These are phyloP conservation scores for Metschnikowia lochheadii DNA, from an alignment of 805 yeast genomes.

Conservation along the genomic window DNA sequence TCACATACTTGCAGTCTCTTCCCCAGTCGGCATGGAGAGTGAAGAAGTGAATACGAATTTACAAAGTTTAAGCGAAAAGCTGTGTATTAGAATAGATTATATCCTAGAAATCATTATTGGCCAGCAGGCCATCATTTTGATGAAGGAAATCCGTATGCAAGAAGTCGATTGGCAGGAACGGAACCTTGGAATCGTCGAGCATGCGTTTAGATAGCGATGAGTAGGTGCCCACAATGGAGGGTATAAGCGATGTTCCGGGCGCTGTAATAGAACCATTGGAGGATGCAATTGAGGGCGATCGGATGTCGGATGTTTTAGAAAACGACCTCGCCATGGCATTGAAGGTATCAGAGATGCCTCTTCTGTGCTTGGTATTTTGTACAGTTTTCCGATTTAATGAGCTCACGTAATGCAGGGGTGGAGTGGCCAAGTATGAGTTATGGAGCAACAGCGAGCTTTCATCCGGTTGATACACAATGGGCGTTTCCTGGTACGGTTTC, in stretches of 20 bases:
- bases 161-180: constrained; percentile 42
- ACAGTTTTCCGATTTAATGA: constrained; percentile 10
- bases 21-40: constrained; percentile 80
- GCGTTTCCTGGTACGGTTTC: background rate
- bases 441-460: constrained; percentile 12
- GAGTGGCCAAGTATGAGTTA: constrained; percentile 11
- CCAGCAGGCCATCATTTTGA: constrained; percentile 9
- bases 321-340: constrained; percentile 18
- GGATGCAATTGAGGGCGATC: constrained; percentile 11
- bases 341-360: constrained; percentile 18
- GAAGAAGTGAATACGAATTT: background rate
- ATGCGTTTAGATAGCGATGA: constrained; percentile 35
- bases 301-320: constrained; percentile 9
- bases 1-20: constrained; percentile 60
- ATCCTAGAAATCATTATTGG: constrained; percentile 3
- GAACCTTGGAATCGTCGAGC: constrained; percentile 32
- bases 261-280: constrained; percentile 5
- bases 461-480: constrained; percentile 1
- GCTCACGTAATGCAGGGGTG: constrained; percentile 17
- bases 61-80: background rate
- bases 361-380: constrained; percentile 1
- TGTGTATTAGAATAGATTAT: background rate
- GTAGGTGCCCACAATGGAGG: constrained; percentile 38
- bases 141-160: constrained; percentile 28
- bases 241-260: constrained; percentile 33